Evolutionary conservation across 106 monocot species (phyloP).

Genomic region (Cymbidium sinense): DNA sequence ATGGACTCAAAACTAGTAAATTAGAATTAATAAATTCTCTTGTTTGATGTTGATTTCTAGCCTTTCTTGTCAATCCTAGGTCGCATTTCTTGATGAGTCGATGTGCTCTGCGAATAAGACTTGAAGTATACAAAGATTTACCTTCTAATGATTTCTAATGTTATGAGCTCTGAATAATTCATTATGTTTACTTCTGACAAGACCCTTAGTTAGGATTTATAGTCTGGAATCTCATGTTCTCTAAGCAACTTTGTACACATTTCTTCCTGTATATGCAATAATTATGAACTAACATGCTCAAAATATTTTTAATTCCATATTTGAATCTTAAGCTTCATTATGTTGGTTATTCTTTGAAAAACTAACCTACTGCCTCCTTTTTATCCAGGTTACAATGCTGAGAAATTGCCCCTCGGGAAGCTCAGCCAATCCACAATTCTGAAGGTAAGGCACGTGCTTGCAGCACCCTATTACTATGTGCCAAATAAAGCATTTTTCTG

Average conservation of each 20-base stretch:
- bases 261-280: background rate
- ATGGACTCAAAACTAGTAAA: no score
- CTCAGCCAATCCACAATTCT: conserved; percentile 94
- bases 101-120: no score
- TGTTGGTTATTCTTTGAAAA: background rate
- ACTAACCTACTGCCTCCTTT: conserved; percentile 1
- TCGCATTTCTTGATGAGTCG: no score
- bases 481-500: background rate
- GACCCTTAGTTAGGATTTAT: background rate
- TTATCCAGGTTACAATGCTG: conserved; percentile 80
- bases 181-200: background rate
- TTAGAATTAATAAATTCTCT: no score
- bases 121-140: background rate
- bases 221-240: background rate
- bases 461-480: background rate
- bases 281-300: background rate
- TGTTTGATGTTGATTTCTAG: no score
- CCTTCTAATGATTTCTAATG: background rate
- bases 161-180: background rate
- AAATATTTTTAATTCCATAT: background rate
- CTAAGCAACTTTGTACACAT: background rate
- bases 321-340: background rate
- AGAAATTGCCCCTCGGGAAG: conserved; percentile 92
- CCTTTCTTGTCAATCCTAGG: no score
- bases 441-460: conserved; percentile 42